Percentiles rank a stretch among this genome's conserved stretches.
Conservation (phyloP, 257 asterid species). For the Penstemon eatonii region DNA sequence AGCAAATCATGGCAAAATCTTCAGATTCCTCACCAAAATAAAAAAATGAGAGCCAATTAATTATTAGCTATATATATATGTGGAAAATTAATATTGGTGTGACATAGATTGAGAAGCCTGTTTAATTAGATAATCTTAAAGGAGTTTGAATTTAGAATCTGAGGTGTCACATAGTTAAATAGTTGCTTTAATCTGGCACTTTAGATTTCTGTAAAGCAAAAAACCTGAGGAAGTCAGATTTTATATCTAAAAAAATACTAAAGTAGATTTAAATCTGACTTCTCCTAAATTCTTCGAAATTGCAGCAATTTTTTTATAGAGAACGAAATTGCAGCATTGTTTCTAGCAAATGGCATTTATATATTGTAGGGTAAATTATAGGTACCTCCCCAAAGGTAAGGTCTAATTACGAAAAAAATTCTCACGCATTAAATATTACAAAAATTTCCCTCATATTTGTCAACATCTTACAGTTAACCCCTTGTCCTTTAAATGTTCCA, state of each 20-base stretch:
- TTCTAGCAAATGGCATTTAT: conserved; percentile 18
- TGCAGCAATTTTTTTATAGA: background rate
- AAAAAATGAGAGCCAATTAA: conserved; percentile 28
- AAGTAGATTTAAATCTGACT: conserved; percentile 35
- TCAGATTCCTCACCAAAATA: conserved; percentile 38
- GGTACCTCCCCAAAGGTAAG: no score
- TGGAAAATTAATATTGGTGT: background rate
- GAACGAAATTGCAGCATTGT: conserved; percentile 16
- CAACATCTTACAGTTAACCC: no score
- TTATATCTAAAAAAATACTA: conserved; percentile 24
- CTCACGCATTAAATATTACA: no score
- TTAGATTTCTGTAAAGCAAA: conserved; percentile 23
- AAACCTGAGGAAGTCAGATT: conserved; percentile 34
- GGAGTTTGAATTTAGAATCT: conserved; percentile 12
- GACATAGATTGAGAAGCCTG: background rate
- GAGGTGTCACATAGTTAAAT: conserved; percentile 18
- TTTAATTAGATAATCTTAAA: background rate
- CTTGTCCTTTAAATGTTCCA: no score
- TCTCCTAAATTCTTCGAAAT: conserved; percentile 33
- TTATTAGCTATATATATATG: background rate
- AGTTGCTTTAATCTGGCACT: conserved; percentile 36
- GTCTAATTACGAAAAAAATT: no score
- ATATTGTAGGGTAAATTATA: background rate
- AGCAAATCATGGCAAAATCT: conserved; percentile 41
- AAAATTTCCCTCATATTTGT: no score